Conservation (phyloP, 441 rosid genomes). For the Erysimum pusillum region DNA sequence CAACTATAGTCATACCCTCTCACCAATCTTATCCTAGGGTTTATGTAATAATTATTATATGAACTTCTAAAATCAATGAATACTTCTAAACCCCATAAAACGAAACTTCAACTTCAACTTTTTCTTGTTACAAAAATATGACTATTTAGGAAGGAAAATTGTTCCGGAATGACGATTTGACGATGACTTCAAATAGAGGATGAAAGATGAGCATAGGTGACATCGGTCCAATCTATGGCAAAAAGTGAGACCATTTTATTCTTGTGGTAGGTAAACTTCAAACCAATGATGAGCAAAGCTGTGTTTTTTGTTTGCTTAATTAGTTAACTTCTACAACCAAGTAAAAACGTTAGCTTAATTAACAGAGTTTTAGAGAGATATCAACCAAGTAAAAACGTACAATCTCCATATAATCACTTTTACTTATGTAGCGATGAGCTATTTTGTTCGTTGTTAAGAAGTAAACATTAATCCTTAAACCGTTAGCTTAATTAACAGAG, state of each 20-base stretch:
- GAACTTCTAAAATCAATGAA: not conserved
- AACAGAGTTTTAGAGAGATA: too few relatives aligned
- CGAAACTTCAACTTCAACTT: not conserved
- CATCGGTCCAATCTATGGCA: not conserved
- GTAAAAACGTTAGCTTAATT: too few relatives aligned
- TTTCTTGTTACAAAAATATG: not conserved
- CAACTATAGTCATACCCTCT: conserved; percentile 36
- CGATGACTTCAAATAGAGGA: not conserved
- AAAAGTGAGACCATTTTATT: not conserved
- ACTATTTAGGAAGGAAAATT: not conserved
- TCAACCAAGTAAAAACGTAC: not conserved
- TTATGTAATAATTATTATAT: not conserved
- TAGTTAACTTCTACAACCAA: not conserved
- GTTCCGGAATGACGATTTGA: not conserved
- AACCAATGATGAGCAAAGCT: not conserved
- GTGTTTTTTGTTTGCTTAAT: not conserved
- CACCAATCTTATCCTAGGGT: conserved; percentile 37
- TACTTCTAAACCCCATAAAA: not conserved
- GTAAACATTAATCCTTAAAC: not conserved
- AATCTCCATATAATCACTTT: too few relatives aligned
- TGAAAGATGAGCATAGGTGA: not conserved
- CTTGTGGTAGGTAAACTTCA: conserved; percentile 4
- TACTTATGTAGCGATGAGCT: not conserved
- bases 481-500: not conserved
- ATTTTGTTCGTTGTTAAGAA: not conserved